Percentiles rank a stretch among this genome's conserved stretches.
Conservation (phyloP, 2,329 filamentous ascomycete species). For the Thermothelomyces thermophilus region DNA sequence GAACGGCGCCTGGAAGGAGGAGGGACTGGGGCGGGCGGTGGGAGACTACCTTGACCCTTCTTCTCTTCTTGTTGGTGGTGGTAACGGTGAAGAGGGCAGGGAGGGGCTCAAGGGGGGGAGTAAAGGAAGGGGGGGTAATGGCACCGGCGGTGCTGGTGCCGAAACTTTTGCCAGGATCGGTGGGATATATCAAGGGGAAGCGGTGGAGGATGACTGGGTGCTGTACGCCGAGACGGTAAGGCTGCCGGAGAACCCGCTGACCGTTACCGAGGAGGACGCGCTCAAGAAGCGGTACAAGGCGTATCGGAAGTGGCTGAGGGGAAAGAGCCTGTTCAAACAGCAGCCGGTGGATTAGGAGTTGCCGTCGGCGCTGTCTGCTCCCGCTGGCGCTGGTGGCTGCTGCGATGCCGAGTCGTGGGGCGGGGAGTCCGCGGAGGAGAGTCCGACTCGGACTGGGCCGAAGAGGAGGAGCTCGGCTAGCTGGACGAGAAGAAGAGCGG, state of each 20-base stretch:
- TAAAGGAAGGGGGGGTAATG: constrained; percentile 36
- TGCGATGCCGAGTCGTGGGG: neutral
- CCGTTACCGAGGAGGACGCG: constrained; percentile 78
- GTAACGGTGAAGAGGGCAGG: neutral
- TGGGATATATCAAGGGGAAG: constrained; percentile 27
- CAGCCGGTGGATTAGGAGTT: constrained; percentile 50
- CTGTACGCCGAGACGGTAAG: constrained; percentile 72
- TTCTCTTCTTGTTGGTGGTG: neutral
- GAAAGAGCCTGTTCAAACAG: constrained; percentile 96
- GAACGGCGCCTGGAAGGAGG: constrained; percentile 58
- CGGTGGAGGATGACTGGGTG: constrained; percentile 58
- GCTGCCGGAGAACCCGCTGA: constrained; percentile 75
- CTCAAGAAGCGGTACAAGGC: constrained; percentile 95
- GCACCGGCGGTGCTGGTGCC: neutral
- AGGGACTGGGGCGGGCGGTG: constrained; percentile 50
- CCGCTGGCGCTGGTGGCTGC: neutral
- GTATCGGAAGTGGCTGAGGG: constrained; percentile 88
- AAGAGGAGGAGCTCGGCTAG: neutral
- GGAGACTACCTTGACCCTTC: constrained; percentile 30
- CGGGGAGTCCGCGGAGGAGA: neutral
- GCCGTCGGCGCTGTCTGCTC: neutral
- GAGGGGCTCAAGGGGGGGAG: constrained; percentile 25
- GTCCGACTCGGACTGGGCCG: neutral
- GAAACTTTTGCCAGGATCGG: neutral
- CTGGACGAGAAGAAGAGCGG: constrained; percentile 27